Evolutionary conservation across 2,329 filamentous ascomycete species (phyloP).

Genomic region (Diaporthe helianthi): DNA sequence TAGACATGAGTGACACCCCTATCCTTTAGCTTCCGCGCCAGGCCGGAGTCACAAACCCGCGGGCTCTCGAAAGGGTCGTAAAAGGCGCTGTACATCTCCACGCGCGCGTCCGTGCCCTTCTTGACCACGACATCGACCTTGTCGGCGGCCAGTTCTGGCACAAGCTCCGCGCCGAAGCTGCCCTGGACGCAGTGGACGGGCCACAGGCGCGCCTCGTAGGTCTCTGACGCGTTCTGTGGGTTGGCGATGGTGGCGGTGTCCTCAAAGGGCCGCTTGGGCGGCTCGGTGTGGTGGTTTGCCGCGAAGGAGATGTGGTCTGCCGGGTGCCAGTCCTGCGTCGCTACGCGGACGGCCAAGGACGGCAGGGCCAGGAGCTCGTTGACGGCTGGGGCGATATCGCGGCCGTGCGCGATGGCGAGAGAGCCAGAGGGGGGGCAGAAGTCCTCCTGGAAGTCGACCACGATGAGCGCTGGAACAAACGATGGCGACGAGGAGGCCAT

Average conservation of each 20-base stretch:
- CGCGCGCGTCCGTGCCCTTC: slow-evolving; percentile 76
- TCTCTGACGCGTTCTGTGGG: slow-evolving; percentile 67
- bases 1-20: slow-evolving; percentile 78
- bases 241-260: slow-evolving; percentile 71
- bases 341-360: slow-evolving; percentile 76
- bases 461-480: slow-evolving; percentile 64
- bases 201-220: slow-evolving; percentile 78
- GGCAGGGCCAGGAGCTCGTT: slow-evolving; percentile 77
- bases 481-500: slow-evolving; percentile 19
- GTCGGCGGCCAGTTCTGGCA: slow-evolving; percentile 71
- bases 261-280: slow-evolving; percentile 69
- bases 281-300: slow-evolving; percentile 66
- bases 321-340: slow-evolving; percentile 95
- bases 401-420: slow-evolving; percentile 80
- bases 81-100: slow-evolving; percentile 97
- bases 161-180: slow-evolving; percentile 74
- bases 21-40: slow-evolving; percentile 64
- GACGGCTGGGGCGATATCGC: slow-evolving; percentile 72
- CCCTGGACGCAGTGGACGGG: slow-evolving; percentile 86
- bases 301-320: slow-evolving; percentile 87
- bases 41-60: slow-evolving; percentile 65
- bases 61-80: slow-evolving; percentile 76
- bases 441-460: slow-evolving; percentile 93
- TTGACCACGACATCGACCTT: slow-evolving; percentile 72
- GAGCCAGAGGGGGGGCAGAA: slow-evolving; percentile 88